Base-by-base conservation (phyloP, 106 monocot species). In the Chionographis japonica region DNA sequence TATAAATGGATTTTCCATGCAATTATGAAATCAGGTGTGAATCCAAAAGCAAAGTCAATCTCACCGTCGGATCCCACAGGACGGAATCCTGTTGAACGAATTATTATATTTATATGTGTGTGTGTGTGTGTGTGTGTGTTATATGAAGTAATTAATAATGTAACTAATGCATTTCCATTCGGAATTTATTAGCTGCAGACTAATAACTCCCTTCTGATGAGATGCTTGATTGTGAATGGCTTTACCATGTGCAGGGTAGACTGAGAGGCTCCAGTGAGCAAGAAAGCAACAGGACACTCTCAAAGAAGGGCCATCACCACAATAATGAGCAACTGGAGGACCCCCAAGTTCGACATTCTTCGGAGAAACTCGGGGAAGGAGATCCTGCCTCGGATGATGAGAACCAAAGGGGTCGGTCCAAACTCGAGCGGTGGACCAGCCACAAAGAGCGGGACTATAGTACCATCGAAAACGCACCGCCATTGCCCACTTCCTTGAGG, bases 401-500 rank as follows among this genome's bases (percentile, higher is more conserved):
- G 38, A 76, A 77, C 49, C 68, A 78, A 77, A 76, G 77, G 67
- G 91, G 95, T 38, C 76, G 95, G 4, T 95, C 95, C 41, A 95
- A 95, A 63, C 42, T 95, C 58, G 95, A 95, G 76, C 88, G 95
- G 3, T 95, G 95, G 95, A 82, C 95, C 11, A 95, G 88, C 67
- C 81, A 88, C 68, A 81, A 86, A 75, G 95, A 95, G 77, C 86
- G 85, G 54, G 95, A 95, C 27, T 86, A 63, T 57, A 70, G 54
- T 37, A 56, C 61, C 17, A 58, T 68, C 14, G 64, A 40, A 57
- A 79, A 69, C 40, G 50, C 37, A 3, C 75, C 71, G 14, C 27
- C 79, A 35, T 27, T 62, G n/a, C 55, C 71, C 12, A 62, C 81
- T 54, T 72, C 75, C 19, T 56, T 52, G 18, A 71, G 60, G 37